Percentiles rank a stretch among this genome's conserved stretches.
Evolutionary conservation across 176 grass and related monocot genomes (phyloP).

Genomic region (Pontederia crassipes): DNA sequence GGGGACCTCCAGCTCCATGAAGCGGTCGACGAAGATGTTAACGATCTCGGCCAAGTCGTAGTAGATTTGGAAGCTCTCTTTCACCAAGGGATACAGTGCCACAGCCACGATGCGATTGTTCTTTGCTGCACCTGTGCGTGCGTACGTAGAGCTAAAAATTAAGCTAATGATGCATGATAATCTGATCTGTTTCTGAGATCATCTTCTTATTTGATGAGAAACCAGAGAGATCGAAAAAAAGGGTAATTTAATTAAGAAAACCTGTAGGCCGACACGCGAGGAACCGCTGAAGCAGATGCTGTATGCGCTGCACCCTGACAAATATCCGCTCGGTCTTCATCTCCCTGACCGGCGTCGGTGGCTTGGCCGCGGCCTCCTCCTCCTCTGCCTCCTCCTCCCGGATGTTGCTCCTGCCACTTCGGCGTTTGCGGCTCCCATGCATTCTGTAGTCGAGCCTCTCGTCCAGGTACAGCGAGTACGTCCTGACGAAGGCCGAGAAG

Average conservation of each 20-base stretch:
- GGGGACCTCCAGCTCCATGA: conserved; percentile 35
- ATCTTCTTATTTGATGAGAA: no score
- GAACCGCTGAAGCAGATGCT: conserved; percentile 58
- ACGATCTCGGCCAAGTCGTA: conserved; percentile 53
- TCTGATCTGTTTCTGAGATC: no score
- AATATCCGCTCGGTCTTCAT: conserved; percentile 65
- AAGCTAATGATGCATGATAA: no score
- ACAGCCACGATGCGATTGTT: conserved; percentile 48
- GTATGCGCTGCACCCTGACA: conserved; percentile 33
- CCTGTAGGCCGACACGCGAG: conserved; percentile 60
- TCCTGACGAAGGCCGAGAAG: conserved; percentile 49
- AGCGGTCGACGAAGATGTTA: conserved; percentile 46
- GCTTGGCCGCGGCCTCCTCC: not conserved
- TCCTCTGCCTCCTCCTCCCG: not conserved
- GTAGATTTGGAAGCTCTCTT: conserved; percentile 76
- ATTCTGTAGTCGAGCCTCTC: conserved; percentile 42
- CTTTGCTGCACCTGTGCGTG: conserved; percentile 45
- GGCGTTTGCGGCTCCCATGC: conserved; percentile 12
- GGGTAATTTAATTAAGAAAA: not conserved
- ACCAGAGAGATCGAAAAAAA: no score
- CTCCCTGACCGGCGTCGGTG: conserved; percentile 39
- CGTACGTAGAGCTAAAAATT: not conserved
- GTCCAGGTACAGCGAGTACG: conserved; percentile 46
- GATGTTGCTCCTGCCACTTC: not conserved
- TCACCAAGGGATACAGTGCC: conserved; percentile 54